Evolutionary conservation across 495 filamentous ascomycete species (phyloP).

Genomic region (Hypoxylon subgilvum): DNA sequence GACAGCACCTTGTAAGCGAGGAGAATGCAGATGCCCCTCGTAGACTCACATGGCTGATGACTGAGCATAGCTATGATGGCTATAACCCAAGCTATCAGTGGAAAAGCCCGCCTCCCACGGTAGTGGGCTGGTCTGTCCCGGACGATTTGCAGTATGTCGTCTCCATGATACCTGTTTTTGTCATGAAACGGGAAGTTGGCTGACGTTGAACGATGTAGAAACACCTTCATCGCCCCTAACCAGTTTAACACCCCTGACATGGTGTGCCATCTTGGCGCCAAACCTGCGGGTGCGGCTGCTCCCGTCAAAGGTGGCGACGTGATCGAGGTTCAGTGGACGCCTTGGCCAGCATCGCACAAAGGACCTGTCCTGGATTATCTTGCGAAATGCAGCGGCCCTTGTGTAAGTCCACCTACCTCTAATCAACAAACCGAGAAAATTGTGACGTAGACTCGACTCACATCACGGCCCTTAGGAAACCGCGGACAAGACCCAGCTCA

Average conservation of each 20-base stretch:
- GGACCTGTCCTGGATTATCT: constrained; percentile 73
- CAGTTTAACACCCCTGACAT: constrained; percentile 43
- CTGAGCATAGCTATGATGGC: constrained; percentile 35
- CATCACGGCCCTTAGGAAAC: constrained; percentile 27
- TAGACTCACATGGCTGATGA: not conserved
- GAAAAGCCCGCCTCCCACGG: constrained; percentile 33
- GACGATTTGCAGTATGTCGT: constrained; percentile 39
- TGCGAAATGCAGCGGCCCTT: constrained; percentile 67
- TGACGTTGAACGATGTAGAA: constrained; percentile 12
- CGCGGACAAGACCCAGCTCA: constrained; percentile 42
- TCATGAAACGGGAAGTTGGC: not conserved
- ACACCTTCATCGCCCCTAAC: constrained; percentile 29
- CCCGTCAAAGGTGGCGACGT: constrained; percentile 46
- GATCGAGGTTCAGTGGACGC: constrained; percentile 43
- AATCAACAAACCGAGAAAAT: not conserved
- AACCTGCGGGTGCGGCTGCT: constrained; percentile 44
- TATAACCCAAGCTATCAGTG: constrained; percentile 43
- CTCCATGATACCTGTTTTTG: not conserved
- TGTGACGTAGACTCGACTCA: not conserved
- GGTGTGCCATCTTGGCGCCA: constrained; percentile 52
- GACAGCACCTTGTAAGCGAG: constrained; percentile 39
- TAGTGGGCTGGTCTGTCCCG: constrained; percentile 41
- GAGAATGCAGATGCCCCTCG: not conserved
- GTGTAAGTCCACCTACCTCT: constrained; percentile 33
- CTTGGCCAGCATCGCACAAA: constrained; percentile 64